These are phyloP conservation scores for Colletotrichum somersetense DNA, from an alignment of 2,329 filamentous ascomycete genomes.

Conservation along the genomic window DNA sequence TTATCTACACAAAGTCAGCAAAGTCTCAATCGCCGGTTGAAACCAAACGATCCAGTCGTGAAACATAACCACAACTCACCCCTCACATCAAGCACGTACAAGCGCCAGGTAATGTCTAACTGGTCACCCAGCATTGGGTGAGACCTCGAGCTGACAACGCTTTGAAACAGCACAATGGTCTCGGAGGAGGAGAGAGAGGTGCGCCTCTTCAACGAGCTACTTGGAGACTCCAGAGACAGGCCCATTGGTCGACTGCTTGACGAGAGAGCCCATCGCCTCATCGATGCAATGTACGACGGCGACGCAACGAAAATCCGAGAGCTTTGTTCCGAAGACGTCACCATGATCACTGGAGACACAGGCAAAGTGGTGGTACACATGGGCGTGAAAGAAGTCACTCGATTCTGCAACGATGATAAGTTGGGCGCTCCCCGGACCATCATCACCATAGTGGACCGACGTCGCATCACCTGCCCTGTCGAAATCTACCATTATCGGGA, in stretches of 20 bases:
- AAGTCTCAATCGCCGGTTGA: background rate
- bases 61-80: background rate
- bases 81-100: background rate
- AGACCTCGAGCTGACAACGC: background rate
- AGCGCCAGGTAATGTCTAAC: background rate
- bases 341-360: rapidly evolving
- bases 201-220: background rate
- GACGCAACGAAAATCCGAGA: background rate
- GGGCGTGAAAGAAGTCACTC: background rate
- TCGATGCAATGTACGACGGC: background rate
- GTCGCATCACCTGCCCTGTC: background rate
- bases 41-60: background rate
- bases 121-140: background rate
- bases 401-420: rapidly evolving
- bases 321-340: background rate
- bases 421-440: background rate
- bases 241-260: background rate
- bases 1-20: background rate
- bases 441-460: background rate
- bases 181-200: background rate
- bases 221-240: background rate
- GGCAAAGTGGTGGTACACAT: background rate
- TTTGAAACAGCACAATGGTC: background rate
- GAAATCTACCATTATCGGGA: background rate
- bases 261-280: background rate